Evolutionary conservation across 139 green algal genomes (phyloP).

Genomic region (Haematococcus lacustris): DNA sequence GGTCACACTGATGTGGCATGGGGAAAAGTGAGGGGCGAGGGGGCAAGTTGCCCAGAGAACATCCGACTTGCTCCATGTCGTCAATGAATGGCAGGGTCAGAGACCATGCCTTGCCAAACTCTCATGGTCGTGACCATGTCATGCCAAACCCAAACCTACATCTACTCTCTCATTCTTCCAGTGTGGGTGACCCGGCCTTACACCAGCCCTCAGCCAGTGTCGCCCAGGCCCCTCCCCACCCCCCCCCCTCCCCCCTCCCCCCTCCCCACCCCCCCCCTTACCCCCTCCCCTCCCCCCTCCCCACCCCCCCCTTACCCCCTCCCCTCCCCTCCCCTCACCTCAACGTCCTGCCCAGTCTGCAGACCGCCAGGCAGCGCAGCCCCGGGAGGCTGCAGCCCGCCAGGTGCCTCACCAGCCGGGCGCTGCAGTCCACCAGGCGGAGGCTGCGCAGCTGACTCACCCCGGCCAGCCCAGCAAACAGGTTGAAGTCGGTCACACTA

Average conservation of each 20-base stretch:
- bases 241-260: too few relatives aligned
- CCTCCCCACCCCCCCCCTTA: too few relatives aligned
- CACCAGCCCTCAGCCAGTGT: background rate
- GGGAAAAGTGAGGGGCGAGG: background rate
- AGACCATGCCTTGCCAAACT: too few relatives aligned
- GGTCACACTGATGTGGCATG: background rate
- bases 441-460: background rate
- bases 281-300: too few relatives aligned
- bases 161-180: too few relatives aligned
- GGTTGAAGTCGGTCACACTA: background rate
- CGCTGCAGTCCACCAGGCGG: slow-evolving; percentile 1
- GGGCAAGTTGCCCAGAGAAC: background rate
- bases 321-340: background rate
- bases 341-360: slow-evolving; percentile 2
- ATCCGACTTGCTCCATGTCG: too few relatives aligned
- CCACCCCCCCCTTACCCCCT: too few relatives aligned
- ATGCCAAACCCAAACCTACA: too few relatives aligned
- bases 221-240: background rate
- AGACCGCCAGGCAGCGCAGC: background rate
- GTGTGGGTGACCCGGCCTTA: too few relatives aligned
- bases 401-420: slow-evolving; percentile 8
- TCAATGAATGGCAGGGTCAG: too few relatives aligned
- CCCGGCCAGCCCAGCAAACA: background rate
- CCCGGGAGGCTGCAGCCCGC: background rate
- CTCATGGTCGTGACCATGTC: too few relatives aligned